Percentiles rank a stretch among this genome's conserved stretches.
Evolutionary conservation across 768 basidiomycete genomes (phyloP).

Genomic region (button mushroom (Agaricus bisporus)): DNA sequence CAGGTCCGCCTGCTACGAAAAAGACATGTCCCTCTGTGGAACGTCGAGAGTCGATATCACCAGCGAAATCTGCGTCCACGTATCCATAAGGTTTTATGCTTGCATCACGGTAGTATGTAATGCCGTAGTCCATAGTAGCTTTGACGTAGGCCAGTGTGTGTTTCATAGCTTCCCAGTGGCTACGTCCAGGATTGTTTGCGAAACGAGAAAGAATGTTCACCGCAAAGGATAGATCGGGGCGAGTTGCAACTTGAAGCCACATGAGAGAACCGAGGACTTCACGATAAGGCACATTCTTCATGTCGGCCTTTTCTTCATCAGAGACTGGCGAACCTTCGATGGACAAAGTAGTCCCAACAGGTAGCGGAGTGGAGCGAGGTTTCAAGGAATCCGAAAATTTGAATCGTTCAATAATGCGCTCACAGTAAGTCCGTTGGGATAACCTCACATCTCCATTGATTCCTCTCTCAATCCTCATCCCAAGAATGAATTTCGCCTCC

Average conservation of each 20-base stretch:
- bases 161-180: slow-evolving; percentile 10
- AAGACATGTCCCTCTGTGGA: slow-evolving; percentile 23
- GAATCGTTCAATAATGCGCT: slow-evolving; percentile 1
- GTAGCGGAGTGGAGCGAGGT: slow-evolving; percentile 11
- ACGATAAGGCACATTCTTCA: slow-evolving; percentile 2
- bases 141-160: not conserved
- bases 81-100: slow-evolving; percentile 1
- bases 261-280: slow-evolving; percentile 18
- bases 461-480: slow-evolving; percentile 10
- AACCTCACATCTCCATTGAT: not conserved
- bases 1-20: slow-evolving; percentile 17
- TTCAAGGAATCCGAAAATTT: slow-evolving; percentile 7
- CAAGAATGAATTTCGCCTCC: slow-evolving; percentile 5
- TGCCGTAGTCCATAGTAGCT: not conserved
- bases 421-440: slow-evolving; percentile 5
- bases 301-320: not conserved
- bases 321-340: not conserved
- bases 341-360: not conserved
- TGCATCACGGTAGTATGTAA: not conserved
- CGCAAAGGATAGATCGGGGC: slow-evolving; percentile 24
- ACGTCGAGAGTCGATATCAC: slow-evolving; percentile 15
- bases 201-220: slow-evolving; percentile 27
- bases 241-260: slow-evolving; percentile 17
- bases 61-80: slow-evolving; percentile 14
- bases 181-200: slow-evolving; percentile 10